Conservation (phyloP, 768 basidiomycete species). For the Mycena vitilis region DNA sequence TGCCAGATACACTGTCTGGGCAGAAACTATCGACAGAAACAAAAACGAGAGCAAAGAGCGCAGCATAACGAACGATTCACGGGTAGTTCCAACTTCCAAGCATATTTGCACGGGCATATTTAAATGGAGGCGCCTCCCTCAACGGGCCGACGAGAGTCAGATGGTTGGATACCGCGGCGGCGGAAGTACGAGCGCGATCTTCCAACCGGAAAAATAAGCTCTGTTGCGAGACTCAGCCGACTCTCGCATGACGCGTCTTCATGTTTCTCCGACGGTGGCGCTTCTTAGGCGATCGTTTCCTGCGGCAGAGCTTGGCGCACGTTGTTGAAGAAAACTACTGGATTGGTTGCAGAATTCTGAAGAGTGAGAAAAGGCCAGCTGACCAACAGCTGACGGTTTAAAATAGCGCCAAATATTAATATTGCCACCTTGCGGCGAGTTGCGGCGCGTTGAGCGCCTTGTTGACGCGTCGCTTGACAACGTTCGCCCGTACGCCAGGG, state of each 20-base stretch:
- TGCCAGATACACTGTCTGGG: conserved; percentile 23
- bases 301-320: too few species aligned
- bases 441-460: too few species aligned
- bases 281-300: not conserved
- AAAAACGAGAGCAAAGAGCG: conserved; percentile 10
- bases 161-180: conserved; percentile 5
- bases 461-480: too few species aligned
- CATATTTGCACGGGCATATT: not conserved
- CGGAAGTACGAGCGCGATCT: not conserved
- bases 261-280: conserved; percentile 5
- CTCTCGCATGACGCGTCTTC: not conserved
- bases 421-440: too few species aligned
- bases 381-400: too few species aligned
- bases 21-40: conserved; percentile 16
- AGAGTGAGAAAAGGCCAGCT: too few species aligned
- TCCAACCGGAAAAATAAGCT: conserved; percentile 11
- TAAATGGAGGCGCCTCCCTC: not conserved
- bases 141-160: conserved; percentile 25
- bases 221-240: not conserved
- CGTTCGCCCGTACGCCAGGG: too few species aligned
- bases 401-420: too few species aligned
- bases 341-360: too few species aligned
- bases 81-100: not conserved
- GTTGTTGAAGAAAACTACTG: too few species aligned
- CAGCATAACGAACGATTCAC: conserved; percentile 5